phyloP scores from a whole-genome alignment of 192 early-diverging fungal species.

The Podila clonocystis region DNA sequence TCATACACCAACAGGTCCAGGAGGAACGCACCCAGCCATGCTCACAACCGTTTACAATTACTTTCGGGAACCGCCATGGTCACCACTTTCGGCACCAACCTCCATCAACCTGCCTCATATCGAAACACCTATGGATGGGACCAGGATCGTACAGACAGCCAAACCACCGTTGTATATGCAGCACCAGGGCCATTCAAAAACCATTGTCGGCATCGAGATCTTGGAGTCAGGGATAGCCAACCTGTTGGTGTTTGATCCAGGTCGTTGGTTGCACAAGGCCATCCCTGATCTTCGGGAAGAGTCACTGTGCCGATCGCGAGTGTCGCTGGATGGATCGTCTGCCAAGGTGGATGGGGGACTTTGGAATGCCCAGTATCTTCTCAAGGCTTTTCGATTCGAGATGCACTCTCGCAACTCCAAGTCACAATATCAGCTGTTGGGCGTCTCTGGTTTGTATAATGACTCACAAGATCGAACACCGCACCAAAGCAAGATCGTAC shows the following conservation, averaged over 20 bases:
- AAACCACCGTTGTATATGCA: constrained; percentile 76
- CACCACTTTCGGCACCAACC: constrained; percentile 19
- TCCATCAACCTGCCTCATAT: constrained; percentile 2
- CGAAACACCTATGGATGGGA: background rate
- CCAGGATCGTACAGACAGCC: constrained; percentile 51
- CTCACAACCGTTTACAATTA: constrained; percentile 67
- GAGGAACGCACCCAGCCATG: constrained; percentile 63
- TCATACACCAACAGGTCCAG: constrained; percentile 62
- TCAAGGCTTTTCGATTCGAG: constrained; percentile 36
- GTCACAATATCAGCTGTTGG: constrained; percentile 34
- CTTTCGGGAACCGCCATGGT: constrained; percentile 51
- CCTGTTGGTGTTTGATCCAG: constrained; percentile 74
- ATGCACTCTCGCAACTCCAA: constrained; percentile 3
- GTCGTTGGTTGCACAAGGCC: constrained; percentile 44
- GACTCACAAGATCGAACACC: background rate
- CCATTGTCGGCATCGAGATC: constrained; percentile 70
- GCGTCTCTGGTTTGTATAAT: constrained; percentile 27
- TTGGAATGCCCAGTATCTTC: constrained; percentile 27
- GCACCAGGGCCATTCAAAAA: constrained; percentile 76
- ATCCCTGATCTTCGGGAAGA: constrained; percentile 16
- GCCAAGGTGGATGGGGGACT: background rate
- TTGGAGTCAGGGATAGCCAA: constrained; percentile 44
- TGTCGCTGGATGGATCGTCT: background rate
- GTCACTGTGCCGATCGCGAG: background rate
- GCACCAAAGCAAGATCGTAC: background rate